Base-by-base conservation (phyloP, 2,329 filamentous ascomycete genomes). In the Fusarium sp. region DNA sequence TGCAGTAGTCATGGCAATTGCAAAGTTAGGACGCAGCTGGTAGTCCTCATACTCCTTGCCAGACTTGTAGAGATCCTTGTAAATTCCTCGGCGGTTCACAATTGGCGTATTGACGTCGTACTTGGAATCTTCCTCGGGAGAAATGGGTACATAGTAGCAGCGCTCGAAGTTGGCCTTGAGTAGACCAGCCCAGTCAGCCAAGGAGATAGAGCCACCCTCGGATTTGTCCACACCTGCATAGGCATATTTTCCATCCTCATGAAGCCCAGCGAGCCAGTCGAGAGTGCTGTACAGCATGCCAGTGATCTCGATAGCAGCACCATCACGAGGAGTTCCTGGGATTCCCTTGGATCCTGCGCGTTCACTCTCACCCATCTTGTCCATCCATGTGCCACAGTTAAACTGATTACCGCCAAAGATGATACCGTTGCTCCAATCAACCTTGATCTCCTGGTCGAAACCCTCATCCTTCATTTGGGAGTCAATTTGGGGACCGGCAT, bases 371-470 rank as follows among this genome's bases (percentile, higher is more conserved):
- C 96, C 96, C 96, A 99, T 99, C 88, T 99, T 99, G 87, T 99
- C 96, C 95, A 98, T 98, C 96, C 96, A 99, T 3, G 96, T 99
- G 59, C 96, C 96, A 78, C 97, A 99, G 83, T 99, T 99, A 83
- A 86, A 88, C 80, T 98, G 95, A 79, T 94, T 98, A 39, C 97
- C 96, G 63, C 97, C 96, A 79, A 97, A 98, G 66, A 99, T 92
- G 72, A 99, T 89, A 28, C 96, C 97, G 5, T 81, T 84, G 10
- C 91, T 96, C 96, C 96, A 98, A 81, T 99, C 96, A 17, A 97
- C 94, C 68, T 93, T 90, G 76, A 98, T 92, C 68, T 96, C 91
- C 74, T 98, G 94, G 79, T 98, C 91, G 86, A 99, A 99, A 1
- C 96, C 96, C 78, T 95, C 92, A 8, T 94, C 89, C 73, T 90